A percentile compares a stretch with the other conserved stretches of the same genome.
phyloP scores from a whole-genome alignment of 495 filamentous ascomycete genomes.

The Bacidia gigantensis region DNA sequence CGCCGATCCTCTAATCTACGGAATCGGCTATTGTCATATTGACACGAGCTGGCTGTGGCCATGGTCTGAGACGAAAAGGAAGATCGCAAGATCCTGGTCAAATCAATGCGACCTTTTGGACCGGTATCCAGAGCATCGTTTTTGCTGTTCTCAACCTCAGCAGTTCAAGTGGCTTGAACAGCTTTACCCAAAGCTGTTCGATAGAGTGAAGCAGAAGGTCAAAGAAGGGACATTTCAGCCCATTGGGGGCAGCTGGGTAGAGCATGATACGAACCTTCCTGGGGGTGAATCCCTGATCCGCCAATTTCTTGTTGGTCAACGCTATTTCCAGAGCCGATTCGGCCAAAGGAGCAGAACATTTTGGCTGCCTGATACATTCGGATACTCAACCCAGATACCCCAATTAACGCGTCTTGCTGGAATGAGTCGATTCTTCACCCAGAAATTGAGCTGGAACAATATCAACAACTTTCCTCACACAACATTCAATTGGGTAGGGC shows the following conservation, averaged over 20 bases:
- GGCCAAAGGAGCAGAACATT: conserved; percentile 81
- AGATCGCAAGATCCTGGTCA: conserved; percentile 90
- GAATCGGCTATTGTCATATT: conserved; percentile 92
- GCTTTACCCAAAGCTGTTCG: conserved; percentile 74
- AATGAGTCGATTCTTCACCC: conserved; percentile 93
- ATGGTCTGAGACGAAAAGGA: conserved; percentile 96
- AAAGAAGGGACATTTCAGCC: conserved; percentile 84
- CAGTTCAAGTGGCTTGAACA: conserved; percentile 96
- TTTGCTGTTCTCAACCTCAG: conserved; percentile 83
- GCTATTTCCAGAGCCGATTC: conserved; percentile 88
- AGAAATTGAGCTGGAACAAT: conserved; percentile 95
- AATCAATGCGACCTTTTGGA: conserved; percentile 92
- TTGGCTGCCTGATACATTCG: conserved; percentile 97
- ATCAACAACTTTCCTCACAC: conserved; percentile 99
- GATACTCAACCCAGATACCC: conserved; percentile 87
- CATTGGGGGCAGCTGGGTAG: conserved; percentile 95
- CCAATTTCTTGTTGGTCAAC: conserved; percentile 91
- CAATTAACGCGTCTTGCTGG: conserved; percentile 83
- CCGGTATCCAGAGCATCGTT: conserved; percentile 84
- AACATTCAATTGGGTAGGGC: conserved; percentile 92
- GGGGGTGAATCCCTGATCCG: conserved; percentile 86
- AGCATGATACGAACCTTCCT: conserved; percentile 95
- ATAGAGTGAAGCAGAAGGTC: conserved; percentile 81
- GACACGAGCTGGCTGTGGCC: conserved; percentile 98
- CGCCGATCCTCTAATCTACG: conserved; percentile 63